Evolutionary conservation across 2,329 filamentous ascomycete species (phyloP), one percentile per base, ranked within the genome.

Genomic region (Penicillium brevicompactum): DNA sequence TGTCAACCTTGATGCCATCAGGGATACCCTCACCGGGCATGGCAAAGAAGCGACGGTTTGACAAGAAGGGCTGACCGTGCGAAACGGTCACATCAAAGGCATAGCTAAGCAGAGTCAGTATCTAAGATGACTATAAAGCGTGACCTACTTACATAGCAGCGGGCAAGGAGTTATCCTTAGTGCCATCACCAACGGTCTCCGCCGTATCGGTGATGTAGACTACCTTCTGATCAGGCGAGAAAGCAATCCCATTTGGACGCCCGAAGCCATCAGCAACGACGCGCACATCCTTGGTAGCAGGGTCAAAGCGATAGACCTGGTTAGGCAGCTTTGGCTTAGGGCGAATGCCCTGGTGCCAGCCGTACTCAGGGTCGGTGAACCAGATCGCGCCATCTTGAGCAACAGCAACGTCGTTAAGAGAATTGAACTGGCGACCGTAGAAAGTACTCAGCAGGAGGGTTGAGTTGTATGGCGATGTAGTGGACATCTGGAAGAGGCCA

Each of bases 41-140:
- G 1, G 82, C 78, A 60, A 86, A 85, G 0, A 84, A 64, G 22
- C 81, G 78, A 46, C 76, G 76, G 63, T 84, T 83, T 1, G 64
- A 61, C 10, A 84, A 68, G 49, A 80, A 80, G 0, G 73, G 74
- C 2, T 74, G 68, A 1, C 64, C 72, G 10, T 67, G 62, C 8
- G 72, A 68, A 3, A 56, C 66, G 3, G 73, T 50, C 6, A 84
- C 67, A 62, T 84, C 81, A 53, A 77, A 82, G 0, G 80, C 80
- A 50, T 83, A 83, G 9, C 66, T 69, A 34, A 40, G 16, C 11
- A 11, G 37, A 52, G 38, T 52, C 30, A 45, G 48, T 14, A 37
- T 16, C 5, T 8, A 16, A 34, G 4, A 37, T 27, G 4, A 18
- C 18, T 18, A 18, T 18, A 1, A 4, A 51, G 32, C 1, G 6